phyloP scores from a whole-genome alignment of 164 flowering plant genomes.

The Tetracentron sinense region DNA sequence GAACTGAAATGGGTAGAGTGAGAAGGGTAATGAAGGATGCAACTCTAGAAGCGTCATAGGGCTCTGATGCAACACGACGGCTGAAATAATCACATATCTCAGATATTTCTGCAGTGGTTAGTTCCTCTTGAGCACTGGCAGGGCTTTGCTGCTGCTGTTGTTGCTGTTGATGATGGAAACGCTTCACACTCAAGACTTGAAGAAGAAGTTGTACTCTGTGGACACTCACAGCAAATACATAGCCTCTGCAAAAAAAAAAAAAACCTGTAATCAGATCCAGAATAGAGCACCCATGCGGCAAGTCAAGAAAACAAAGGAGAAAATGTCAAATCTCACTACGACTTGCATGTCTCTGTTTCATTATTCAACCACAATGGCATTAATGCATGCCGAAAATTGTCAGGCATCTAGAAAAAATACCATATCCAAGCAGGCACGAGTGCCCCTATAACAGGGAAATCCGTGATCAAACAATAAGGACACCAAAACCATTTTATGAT shows the following conservation, averaged over 20 bases:
- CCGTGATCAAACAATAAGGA: too few species aligned
- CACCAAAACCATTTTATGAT: too few species aligned
- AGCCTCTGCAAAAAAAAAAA: constrained; percentile 55
- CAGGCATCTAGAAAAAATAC: too few species aligned
- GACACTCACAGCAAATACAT: constrained; percentile 97
- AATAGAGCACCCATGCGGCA: background rate
- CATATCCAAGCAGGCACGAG: too few species aligned
- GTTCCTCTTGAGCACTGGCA: constrained; percentile 63
- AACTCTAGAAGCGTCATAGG: constrained; percentile 97
- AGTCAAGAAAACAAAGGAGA: background rate
- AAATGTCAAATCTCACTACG: background rate
- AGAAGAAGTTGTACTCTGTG: constrained; percentile 96
- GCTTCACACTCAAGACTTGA: constrained; percentile 90
- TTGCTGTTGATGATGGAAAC: constrained; percentile 86
- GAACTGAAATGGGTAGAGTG: constrained; percentile 86
- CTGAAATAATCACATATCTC: constrained; percentile 98
- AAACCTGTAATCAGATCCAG: background rate
- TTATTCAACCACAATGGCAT: too few species aligned
- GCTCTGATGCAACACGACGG: constrained; percentile 98
- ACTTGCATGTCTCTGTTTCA: background rate
- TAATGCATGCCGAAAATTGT: too few species aligned
- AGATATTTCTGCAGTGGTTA: constrained; percentile 70
- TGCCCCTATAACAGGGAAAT: too few species aligned
- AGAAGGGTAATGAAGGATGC: constrained; percentile 99
- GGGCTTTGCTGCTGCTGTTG: constrained; percentile 72